Evolutionary conservation across 2,329 filamentous ascomycete species (phyloP), one percentile per base, ranked within the genome.

Genomic region (Colletotrichum melonis): DNA sequence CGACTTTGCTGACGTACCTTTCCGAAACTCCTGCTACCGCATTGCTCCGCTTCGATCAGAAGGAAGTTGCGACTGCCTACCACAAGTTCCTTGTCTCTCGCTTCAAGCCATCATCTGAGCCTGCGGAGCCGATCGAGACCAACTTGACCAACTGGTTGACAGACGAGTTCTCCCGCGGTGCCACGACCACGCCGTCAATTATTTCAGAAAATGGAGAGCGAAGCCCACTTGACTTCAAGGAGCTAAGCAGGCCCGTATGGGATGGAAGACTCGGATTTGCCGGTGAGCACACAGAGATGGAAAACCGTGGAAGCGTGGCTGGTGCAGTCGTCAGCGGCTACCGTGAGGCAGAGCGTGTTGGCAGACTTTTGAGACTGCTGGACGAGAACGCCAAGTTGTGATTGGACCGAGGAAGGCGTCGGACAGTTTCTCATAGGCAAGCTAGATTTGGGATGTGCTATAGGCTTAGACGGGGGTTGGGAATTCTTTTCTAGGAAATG

Each of bases 211-310:
- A 73, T 46, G 71, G 67, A 4, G 71, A 73, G 67, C 67, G 71
- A 14, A 73, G 71, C 56, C 71, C 71, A n/a, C 56, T 73, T 19
- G 71, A 73, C 28, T 73, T 73, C 49, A 71, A 73, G 56, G 71
- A 73, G 35, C 38, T 73, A 22, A 42, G 71, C 28, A 73, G 71
- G 28, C 67, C 71, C 14, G 71, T 65, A 3, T 73, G 67, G 71
- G 56, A 71, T 22, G 71, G 71, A 4, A 62, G 46, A 12, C 71
- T 73, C 57, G 71, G 71, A 24, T 73, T 73, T 26, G 67, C 71
- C 6, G 71, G 71, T 5, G 71, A 73, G 67, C 71, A 73, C 67
- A 73, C 71, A 30, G 71, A 73, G 38, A 73, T 73, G 71, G 71
- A 73, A 38, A 56, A 73, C 62, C 71, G 71, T 42, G 71, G 71